phyloP scores from a whole-genome alignment of 2,329 filamentous ascomycete genomes.

The Byssoonygena ceratinophila region DNA sequence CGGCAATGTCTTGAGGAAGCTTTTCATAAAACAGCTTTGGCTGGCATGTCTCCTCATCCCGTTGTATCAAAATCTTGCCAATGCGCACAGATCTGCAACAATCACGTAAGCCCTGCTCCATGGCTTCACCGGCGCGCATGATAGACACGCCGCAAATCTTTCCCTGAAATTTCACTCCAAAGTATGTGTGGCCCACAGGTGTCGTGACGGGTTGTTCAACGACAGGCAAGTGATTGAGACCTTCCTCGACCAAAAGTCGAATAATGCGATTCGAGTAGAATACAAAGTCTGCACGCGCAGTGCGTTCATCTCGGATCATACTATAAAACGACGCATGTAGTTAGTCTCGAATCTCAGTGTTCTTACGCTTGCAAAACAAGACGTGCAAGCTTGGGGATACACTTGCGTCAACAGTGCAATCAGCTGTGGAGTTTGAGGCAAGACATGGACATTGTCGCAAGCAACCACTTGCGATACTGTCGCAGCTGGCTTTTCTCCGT shows the following conservation, averaged over 20 bases:
- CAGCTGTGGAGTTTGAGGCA: conserved; percentile 88
- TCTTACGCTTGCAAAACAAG: too few relatives aligned
- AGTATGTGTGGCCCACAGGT: conserved; percentile 76
- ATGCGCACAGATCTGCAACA: conserved; percentile 97
- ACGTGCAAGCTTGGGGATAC: too few relatives aligned
- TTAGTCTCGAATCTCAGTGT: too few relatives aligned
- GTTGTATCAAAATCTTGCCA: conserved; percentile 95
- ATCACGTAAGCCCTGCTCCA: conserved; percentile 93
- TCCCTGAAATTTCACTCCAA: conserved; percentile 87
- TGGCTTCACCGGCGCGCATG: conserved; percentile 94
- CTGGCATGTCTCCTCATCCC: conserved; percentile 86
- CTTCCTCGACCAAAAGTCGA: conserved; percentile 89
- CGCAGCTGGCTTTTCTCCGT: conserved; percentile 69
- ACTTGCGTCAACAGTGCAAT: conserved; percentile 95
- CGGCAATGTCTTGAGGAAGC: conserved; percentile 81
- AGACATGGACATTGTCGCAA: conserved; percentile 77
- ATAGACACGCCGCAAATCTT: conserved; percentile 98
- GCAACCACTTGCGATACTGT: conserved; percentile 76
- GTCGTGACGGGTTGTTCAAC: conserved; percentile 82
- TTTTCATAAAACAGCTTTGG: conserved; percentile 98
- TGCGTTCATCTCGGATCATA: conserved; percentile 88
- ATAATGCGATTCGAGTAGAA: conserved; percentile 99
- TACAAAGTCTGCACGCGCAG: conserved; percentile 89
- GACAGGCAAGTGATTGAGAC: conserved; percentile 88
- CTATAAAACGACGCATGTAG: conserved; percentile 39